Evolutionary conservation across 1,284 basidiomycete genomes (phyloP), one percentile per base, ranked within the genome.

Genomic region (Somion occarium): DNA sequence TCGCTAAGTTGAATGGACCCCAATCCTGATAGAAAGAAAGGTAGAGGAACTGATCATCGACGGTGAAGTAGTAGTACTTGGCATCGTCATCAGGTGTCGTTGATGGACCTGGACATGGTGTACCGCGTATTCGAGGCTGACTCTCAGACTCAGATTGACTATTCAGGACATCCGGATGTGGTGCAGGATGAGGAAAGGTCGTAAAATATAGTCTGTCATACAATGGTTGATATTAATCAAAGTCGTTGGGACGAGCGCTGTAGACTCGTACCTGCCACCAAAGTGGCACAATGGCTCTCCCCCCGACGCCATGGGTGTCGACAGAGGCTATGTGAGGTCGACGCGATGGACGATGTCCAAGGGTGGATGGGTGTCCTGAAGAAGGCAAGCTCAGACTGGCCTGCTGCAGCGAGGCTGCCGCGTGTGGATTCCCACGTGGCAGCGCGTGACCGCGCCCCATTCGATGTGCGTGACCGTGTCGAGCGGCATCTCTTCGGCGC

Each of bases 11-110:
- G 54, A 96, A 74, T 15, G 97, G 96, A 9, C 96, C 96, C 85
- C 91, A 93, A 69, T 98, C 94, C 64, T 91, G 84, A 65, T 89
- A 93, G 79, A 99, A 99, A 30, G 90, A 90, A 52, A 94, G 82
- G 73, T 99, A 99, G 56, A 87, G 79, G 48, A 98, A 81, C 57
- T 93, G 86, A 70, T 95, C 86, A 71, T 98, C 93, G 71, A 96
- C 83, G 50, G 86, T 89, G 72, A 91, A 91, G 69, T 86, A 91
- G 69, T 89, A 91, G 68, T 89, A 91, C 49, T 78, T 75, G 50
- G 83, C 79, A 58, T 80, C 73, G 57, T 83, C 82, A 61, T 89
- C 85, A 43, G 83, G 79, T 20, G 83, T 78, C 30, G 77, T 71
- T 30, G 80, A 79, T 30, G 80, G 76, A n/a, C 78, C 76, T 34